phyloP scores from a whole-genome alignment of 2,329 filamentous ascomycete genomes.

The Aspergillus terreus region DNA sequence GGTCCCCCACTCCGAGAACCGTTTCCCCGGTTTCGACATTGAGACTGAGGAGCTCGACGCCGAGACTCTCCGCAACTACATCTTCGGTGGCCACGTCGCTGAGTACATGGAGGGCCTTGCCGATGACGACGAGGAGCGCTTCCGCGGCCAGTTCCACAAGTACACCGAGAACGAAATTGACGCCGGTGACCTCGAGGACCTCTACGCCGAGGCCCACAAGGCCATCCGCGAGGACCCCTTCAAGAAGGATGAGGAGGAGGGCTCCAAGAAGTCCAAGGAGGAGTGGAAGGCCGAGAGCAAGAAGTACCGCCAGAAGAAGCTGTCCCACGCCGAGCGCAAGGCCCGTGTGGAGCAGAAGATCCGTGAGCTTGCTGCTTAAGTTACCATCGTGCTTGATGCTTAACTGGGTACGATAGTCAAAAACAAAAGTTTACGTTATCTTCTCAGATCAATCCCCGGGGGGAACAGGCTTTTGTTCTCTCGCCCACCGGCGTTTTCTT shows the following conservation, averaged over 20 bases:
- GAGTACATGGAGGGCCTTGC: slow-evolving; percentile 99
- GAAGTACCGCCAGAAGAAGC: slow-evolving; percentile 78
- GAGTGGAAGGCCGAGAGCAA: slow-evolving; percentile 93
- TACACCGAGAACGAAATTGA: slow-evolving; percentile 97
- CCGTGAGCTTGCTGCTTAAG: slow-evolving; percentile 61
- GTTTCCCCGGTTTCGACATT: slow-evolving; percentile 97
- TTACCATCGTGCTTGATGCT: slow-evolving; percentile 21
- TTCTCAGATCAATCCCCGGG: slow-evolving; percentile 23
- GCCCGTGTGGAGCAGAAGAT: slow-evolving; percentile 88
- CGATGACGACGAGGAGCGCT: slow-evolving; percentile 99
- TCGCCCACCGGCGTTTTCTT: slow-evolving; percentile 23
- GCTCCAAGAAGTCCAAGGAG: slow-evolving; percentile 91
- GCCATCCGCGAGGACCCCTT: slow-evolving; percentile 96
- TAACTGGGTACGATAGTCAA: slow-evolving; percentile 22
- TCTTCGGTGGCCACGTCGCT: slow-evolving; percentile 95
- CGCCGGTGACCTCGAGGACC: slow-evolving; percentile 93
- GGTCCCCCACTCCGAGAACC: slow-evolving; percentile 98
- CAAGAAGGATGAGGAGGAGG: slow-evolving; percentile 77
- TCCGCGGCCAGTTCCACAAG: slow-evolving; percentile 95
- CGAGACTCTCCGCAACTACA: slow-evolving; percentile 98
- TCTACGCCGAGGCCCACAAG: slow-evolving; percentile 92
- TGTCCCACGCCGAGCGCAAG: slow-evolving; percentile 78
- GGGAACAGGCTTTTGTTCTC: slow-evolving; percentile 18
- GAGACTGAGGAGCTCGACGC: slow-evolving; percentile 97
- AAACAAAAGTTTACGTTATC: slow-evolving; percentile 19